Evolutionary conservation across 371 early-diverging fungal species (phyloP).

Genomic region (Apophysomyces sp.): DNA sequence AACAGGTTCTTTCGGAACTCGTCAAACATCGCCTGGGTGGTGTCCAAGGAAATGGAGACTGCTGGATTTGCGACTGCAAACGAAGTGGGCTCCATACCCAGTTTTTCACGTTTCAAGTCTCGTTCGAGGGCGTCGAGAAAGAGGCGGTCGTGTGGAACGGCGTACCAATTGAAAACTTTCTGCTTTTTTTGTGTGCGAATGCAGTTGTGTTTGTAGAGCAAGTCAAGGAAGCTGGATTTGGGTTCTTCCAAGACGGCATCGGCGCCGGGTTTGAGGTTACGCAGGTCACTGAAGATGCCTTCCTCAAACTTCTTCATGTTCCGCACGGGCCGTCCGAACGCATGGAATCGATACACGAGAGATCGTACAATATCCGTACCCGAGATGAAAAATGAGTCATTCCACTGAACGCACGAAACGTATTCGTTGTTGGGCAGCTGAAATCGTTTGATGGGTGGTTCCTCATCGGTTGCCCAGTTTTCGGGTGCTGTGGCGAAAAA

Average conservation of each 20-base stretch:
- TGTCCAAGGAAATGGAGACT: conserved; percentile 57
- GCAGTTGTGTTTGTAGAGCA: conserved; percentile 97
- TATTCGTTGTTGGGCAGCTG: conserved; percentile 81
- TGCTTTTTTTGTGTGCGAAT: conserved; percentile 99
- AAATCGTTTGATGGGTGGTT: conserved; percentile 65
- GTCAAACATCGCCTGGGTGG: conserved; percentile 65
- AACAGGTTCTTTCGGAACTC: conserved; percentile 49
- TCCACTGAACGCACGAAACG: conserved; percentile 91
- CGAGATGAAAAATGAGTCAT: conserved; percentile 89
- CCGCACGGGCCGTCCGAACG: conserved; percentile 85
- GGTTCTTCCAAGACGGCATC: conserved; percentile 98
- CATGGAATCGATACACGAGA: conserved; percentile 93
- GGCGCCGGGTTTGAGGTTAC: conserved; percentile 97
- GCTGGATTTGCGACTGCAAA: conserved; percentile 63
- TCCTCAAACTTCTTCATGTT: conserved; percentile 99
- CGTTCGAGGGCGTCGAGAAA: conserved; percentile 99
- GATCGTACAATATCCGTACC: conserved; percentile 99
- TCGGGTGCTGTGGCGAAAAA: conserved; percentile 58
- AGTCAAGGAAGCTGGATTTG: conserved; percentile 94
- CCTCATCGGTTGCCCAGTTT: conserved; percentile 45
- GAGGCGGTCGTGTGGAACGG: conserved; percentile 96
- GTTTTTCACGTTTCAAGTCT: conserved; percentile 95
- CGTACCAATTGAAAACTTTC: conserved; percentile 99
- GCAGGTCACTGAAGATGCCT: conserved; percentile 97
- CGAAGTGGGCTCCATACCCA: conserved; percentile 83